phyloP scores from a whole-genome alignment of 345 rosid species.

The Noccaea bulbosa region DNA sequence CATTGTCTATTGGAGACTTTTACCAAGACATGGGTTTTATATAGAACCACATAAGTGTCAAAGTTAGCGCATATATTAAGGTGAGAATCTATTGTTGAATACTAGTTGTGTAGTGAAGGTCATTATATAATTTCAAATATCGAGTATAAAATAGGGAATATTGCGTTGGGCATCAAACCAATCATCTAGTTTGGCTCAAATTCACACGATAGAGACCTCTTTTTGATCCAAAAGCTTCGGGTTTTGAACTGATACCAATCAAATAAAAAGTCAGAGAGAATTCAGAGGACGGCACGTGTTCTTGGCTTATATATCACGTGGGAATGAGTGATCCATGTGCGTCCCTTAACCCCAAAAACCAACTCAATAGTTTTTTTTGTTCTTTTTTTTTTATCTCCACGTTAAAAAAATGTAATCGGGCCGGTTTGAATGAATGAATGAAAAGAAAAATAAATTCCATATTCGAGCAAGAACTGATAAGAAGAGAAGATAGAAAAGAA shows the following conservation, averaged over 20 bases:
- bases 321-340: constrained; percentile 45
- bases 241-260: constrained; percentile 37
- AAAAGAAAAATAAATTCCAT: background rate
- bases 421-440: background rate
- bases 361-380: constrained; percentile 15
- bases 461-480: background rate
- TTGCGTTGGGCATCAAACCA: constrained; percentile 36
- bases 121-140: background rate
- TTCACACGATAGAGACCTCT: constrained; percentile 48
- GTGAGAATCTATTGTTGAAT: constrained; percentile 4
- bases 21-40: constrained; percentile 31
- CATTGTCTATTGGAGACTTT: constrained; percentile 38
- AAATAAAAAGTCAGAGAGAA: constrained; percentile 44
- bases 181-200: constrained; percentile 47
- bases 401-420: background rate
- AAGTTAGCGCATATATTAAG: constrained; percentile 31
- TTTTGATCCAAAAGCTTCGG: constrained; percentile 44
- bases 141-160: constrained; percentile 34
- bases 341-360: constrained; percentile 35
- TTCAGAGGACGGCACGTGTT: constrained; percentile 42
- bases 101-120: constrained; percentile 13
- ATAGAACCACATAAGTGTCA: constrained; percentile 33
- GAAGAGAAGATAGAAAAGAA: constrained; percentile 28
- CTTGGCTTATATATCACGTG: constrained; percentile 44
- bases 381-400: background rate